Conservation (phyloP, 2,329 filamentous ascomycete genomes). For the Xylaria sp. region DNA sequence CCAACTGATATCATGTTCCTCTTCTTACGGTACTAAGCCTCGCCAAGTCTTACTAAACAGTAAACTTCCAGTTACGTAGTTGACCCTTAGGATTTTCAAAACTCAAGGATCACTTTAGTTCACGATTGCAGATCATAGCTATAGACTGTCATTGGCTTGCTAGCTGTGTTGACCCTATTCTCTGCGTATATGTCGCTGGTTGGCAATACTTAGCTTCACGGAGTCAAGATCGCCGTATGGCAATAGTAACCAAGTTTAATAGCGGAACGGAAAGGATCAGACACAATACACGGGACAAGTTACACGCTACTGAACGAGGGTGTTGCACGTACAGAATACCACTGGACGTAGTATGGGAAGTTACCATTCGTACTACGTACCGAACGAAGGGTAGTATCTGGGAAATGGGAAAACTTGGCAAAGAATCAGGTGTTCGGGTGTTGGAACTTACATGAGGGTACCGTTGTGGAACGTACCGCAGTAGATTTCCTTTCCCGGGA, state of each 20-base stretch:
- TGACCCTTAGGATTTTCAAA: not conserved
- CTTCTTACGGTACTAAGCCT: not conserved
- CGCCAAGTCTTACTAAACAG: not conserved
- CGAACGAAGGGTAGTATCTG: not conserved
- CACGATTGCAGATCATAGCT: not conserved
- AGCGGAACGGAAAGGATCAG: conserved; percentile 5
- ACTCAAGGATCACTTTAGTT: not conserved
- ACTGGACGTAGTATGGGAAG: not conserved
- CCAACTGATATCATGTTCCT: conserved; percentile 4
- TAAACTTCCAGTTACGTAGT: not conserved
- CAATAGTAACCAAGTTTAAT: not conserved
- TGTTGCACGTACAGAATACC: not conserved
- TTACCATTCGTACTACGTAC: not conserved
- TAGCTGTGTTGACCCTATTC: not conserved
- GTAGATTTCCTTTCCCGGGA: not conserved
- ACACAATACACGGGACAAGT: conserved; percentile 4
- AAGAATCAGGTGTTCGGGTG: conserved; percentile 17
- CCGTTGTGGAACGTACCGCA: not conserved
- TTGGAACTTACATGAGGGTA: not conserved
- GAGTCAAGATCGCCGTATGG: conserved; percentile 1
- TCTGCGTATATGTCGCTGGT: not conserved
- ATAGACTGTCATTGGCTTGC: not conserved
- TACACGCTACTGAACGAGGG: not conserved
- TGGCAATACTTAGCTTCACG: not conserved
- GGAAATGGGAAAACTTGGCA: conserved; percentile 2